These are phyloP conservation scores for Lichtheimia corymbifera DNA, from an alignment of 371 early-diverging fungal species.

Conservation along the genomic window DNA sequence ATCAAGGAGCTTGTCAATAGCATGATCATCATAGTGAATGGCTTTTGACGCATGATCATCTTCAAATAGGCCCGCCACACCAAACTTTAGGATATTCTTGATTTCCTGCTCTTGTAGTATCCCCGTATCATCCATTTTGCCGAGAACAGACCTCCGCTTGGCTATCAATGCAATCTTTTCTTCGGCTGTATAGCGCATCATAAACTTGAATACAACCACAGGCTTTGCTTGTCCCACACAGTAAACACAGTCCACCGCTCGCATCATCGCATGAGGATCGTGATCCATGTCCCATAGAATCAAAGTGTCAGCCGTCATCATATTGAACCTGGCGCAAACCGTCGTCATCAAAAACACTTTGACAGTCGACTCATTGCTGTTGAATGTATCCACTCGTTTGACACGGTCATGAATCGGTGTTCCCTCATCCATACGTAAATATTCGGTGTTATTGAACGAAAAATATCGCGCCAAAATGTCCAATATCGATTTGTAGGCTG, in stretches of 20 bases:
- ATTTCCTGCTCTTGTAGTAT: slow-evolving; percentile 63
- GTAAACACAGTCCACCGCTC: slow-evolving; percentile 92
- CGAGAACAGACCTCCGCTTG: slow-evolving; percentile 82
- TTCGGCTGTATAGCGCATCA: slow-evolving; percentile 75
- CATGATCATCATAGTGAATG: slow-evolving; percentile 57
- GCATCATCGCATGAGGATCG: slow-evolving; percentile 91
- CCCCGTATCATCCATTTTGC: slow-evolving; percentile 77
- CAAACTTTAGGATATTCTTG: slow-evolving; percentile 76
- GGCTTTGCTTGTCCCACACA: slow-evolving; percentile 92
- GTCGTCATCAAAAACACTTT: slow-evolving; percentile 86
- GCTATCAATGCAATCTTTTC: slow-evolving; percentile 83
- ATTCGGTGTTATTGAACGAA: slow-evolving; percentile 47
- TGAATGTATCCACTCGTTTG: slow-evolving; percentile 81
- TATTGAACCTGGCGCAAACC: slow-evolving; percentile 93
- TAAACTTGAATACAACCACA: slow-evolving; percentile 83
- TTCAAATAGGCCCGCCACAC: slow-evolving; percentile 82
- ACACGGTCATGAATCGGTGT: slow-evolving; percentile 69
- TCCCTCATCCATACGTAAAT: slow-evolving; percentile 83
- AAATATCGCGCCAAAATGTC: slow-evolving; percentile 78
- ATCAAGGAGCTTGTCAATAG: slow-evolving; percentile 70
- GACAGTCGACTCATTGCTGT: slow-evolving; percentile 67
- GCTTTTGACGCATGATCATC: slow-evolving; percentile 53
- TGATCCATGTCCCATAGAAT: slow-evolving; percentile 94
- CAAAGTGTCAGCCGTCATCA: slow-evolving; percentile 92
- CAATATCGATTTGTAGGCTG: slow-evolving; percentile 68